Conservation (phyloP, 1,284 basidiomycete species). For the Apiotrichum gracile region DNA sequence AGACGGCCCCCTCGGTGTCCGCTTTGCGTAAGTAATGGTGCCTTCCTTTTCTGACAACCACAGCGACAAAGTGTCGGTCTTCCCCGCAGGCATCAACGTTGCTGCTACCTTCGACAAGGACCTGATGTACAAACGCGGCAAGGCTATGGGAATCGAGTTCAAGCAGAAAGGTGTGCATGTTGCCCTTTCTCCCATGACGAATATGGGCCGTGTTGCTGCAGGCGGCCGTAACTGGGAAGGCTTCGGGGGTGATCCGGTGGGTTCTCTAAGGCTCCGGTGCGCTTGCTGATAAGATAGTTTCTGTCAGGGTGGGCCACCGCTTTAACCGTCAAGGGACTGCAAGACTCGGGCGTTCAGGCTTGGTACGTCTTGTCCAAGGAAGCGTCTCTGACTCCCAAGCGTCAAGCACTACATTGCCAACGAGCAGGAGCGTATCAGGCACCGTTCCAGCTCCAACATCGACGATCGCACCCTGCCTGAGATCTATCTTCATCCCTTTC, state of each 20-base stretch:
- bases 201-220: conserved; percentile 56
- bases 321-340: conserved; percentile 68
- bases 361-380: conserved; percentile 25
- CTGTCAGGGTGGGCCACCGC: conserved; percentile 62
- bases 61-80: conserved; percentile 59
- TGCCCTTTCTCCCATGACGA: conserved; percentile 53
- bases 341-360: conserved; percentile 61
- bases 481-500: conserved; percentile 49
- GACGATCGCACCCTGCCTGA: conserved; percentile 24
- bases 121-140: conserved; percentile 65
- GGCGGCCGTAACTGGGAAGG: conserved; percentile 81
- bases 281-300: conserved; percentile 47
- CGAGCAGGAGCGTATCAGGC: conserved; percentile 24
- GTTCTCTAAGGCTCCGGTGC: no score
- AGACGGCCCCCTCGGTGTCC: conserved; percentile 26
- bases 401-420: conserved; percentile 26
- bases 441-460: conserved; percentile 19
- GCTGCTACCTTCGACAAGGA: conserved; percentile 68
- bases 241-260: conserved; percentile 56
- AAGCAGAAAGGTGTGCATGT: conserved; percentile 73
- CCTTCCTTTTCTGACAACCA: background rate
- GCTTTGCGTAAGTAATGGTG: conserved; percentile 2
- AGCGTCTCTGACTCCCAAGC: background rate
- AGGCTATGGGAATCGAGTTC: conserved; percentile 71
- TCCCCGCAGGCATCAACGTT: conserved; percentile 67